Base-by-base conservation (phyloP, 2,329 filamentous ascomycete species). In the Trichoderma sp. region DNA sequence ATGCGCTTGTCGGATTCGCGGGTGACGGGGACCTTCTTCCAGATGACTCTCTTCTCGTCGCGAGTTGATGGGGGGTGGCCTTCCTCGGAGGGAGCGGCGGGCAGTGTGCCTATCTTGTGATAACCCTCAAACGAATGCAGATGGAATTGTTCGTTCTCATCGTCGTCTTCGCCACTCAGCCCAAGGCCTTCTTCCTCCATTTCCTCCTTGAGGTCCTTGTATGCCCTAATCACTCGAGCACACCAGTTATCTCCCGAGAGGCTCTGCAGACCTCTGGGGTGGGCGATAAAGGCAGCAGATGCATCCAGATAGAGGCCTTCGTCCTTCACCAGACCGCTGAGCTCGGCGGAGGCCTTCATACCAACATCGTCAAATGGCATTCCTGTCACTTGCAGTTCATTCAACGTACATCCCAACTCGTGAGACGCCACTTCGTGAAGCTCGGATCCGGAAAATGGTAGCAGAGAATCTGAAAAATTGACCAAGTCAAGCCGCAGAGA, bases 371-470 rank as follows among this genome's bases (percentile, higher is more conserved):
- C 85, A 53, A 80, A 81, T 0, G 86, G 86, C 71, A 88, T 80
- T 8, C 87, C 87, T 0, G 86, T 88, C 26, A 88, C 76, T 61
- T 85, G 81, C 53, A 88, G 79, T 76, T 88, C 86, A 71, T 88
- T 85, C 7, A 89, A 76, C 4, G 82, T 86, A 73, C 84, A 87
- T 3, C 85, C 86, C 4, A 88, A 81, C 73, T 88, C 86, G 72
- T 88, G 86, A 18, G 84, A 85, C 4, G 86, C 83, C n/a, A 87
- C 78, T 63, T 86, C 83, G 75, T 88, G 86, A 18, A 88, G 80
- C 60, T 85, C 84, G 4, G 81, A 78, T 2, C 83, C 84, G 1
- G 85, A 83, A 69, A 81, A 84, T 3, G 82, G 82, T 39, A 87
- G 77, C 32, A 84, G 80, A 2, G 83, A 79, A 43, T 85, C 82